Conservation (phyloP, 2,329 filamentous ascomycete species). For the Hypocrella siamensis region DNA sequence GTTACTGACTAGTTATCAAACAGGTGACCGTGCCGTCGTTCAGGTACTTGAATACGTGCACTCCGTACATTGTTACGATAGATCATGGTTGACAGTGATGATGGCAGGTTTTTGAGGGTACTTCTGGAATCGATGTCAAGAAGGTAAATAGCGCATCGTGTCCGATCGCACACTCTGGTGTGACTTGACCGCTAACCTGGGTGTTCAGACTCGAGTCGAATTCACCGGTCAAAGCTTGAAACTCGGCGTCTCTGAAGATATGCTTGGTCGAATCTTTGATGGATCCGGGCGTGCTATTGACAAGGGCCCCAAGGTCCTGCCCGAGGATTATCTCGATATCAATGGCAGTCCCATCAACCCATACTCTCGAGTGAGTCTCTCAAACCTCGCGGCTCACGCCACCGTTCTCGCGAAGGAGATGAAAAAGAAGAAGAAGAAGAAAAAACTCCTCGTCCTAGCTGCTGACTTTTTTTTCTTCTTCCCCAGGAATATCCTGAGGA, state of each 20-base stretch:
- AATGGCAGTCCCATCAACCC: conserved; percentile 98
- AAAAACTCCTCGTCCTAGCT: too few species aligned
- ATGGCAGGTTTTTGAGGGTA: conserved; percentile 85
- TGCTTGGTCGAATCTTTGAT: conserved; percentile 98
- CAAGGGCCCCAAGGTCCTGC: conserved; percentile 95
- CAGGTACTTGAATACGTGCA: conserved; percentile 45
- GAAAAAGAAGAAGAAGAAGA: too few species aligned
- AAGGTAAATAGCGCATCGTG: conserved; percentile 45
- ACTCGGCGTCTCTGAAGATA: conserved; percentile 97
- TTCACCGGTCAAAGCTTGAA: conserved; percentile 96
- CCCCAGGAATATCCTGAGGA: conserved; percentile 89
- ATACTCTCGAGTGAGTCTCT: conserved; percentile 61
- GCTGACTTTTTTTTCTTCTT: neutral
- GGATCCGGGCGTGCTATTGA: conserved; percentile 96
- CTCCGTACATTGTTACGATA: neutral
- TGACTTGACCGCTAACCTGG: conserved; percentile 9
- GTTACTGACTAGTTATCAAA: conserved; percentile 2
- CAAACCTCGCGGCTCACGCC: neutral
- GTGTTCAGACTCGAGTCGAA: conserved; percentile 73
- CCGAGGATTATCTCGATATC: conserved; percentile 97
- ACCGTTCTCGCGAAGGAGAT: too few species aligned
- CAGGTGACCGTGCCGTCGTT: conserved; percentile 85
- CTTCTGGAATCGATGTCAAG: conserved; percentile 94
- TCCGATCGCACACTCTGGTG: too few species aligned
- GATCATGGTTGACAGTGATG: neutral